Percentiles rank a stretch among this genome's conserved stretches.
Conservation (phyloP, 805 yeast species). For the Candida michaelii region DNA sequence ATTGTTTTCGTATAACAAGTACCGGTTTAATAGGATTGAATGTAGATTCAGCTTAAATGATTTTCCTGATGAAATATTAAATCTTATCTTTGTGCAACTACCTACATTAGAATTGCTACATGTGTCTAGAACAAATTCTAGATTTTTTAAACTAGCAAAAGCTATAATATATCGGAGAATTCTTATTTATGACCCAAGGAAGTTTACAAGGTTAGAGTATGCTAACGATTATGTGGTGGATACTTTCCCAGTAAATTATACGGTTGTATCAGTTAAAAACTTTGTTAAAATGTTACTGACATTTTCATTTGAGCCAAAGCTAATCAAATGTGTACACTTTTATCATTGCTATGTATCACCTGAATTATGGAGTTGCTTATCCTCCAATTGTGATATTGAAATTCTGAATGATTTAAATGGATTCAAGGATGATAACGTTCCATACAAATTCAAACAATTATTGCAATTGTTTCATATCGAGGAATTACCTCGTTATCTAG, state of each 20-base stretch:
- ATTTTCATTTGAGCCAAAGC: not conserved
- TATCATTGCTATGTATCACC: slow-evolving; percentile 1
- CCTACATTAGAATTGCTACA: not conserved
- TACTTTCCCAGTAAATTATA: not conserved
- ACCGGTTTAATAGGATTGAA: not conserved
- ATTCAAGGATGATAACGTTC: not conserved
- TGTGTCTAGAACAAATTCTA: not conserved
- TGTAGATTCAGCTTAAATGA: not conserved
- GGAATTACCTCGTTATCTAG: not conserved
- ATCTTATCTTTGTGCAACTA: not conserved
- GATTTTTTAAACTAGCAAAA: slow-evolving; percentile 1
- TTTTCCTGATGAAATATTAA: not conserved
- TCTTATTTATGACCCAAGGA: slow-evolving; percentile 1
- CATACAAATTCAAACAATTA: not conserved
- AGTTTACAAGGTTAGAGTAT: not conserved
- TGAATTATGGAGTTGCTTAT: not conserved
- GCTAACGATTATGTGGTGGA: not conserved
- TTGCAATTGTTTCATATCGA: not conserved
- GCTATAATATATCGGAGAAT: not conserved
- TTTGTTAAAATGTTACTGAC: not conserved
- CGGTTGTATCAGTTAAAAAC: slow-evolving; percentile 1
- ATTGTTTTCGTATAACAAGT: slow-evolving; percentile 2
- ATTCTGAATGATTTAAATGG: not conserved
- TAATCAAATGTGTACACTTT: not conserved
- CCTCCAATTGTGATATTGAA: not conserved